phyloP scores from a whole-genome alignment of 306 rosid genomes.

The Neltuma alba region DNA sequence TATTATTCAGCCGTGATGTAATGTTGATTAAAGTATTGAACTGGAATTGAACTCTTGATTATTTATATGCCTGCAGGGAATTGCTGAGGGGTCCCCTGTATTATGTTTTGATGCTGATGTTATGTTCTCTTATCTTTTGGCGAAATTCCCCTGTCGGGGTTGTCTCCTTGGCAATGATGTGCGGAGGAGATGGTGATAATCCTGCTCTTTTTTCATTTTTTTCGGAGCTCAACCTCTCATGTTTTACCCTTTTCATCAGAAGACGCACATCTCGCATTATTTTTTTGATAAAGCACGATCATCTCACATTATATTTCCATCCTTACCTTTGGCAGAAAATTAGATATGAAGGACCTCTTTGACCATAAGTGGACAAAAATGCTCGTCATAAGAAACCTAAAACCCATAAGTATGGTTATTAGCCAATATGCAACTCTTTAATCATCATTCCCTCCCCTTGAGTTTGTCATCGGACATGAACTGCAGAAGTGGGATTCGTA shows the following conservation, averaged over 20 bases:
- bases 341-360: neutral
- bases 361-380: neutral
- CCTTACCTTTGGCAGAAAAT: neutral
- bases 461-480: neutral
- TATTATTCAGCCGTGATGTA: neutral
- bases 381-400: neutral
- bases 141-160: conserved; percentile 86
- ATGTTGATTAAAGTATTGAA: neutral
- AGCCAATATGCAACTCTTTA: neutral
- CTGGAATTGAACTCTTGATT: conserved; percentile 6
- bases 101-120: conserved; percentile 67
- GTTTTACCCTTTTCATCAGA: neutral
- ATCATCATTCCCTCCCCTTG: neutral
- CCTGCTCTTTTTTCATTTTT: neutral
- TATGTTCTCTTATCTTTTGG: conserved; percentile 76
- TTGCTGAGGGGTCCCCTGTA: conserved; percentile 87
- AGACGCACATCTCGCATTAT: neutral
- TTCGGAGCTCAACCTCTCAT: neutral
- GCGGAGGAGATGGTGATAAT: conserved; percentile 87
- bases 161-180: conserved; percentile 87
- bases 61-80: conserved; percentile 65
- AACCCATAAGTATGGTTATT: neutral
- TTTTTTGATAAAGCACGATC: neutral
- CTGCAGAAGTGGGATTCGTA: neutral
- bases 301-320: neutral